Percentiles rank a stretch among this genome's conserved stretches.
phyloP scores from a whole-genome alignment of 1,284 basidiomycete species.

The Marasmius fiardii region DNA sequence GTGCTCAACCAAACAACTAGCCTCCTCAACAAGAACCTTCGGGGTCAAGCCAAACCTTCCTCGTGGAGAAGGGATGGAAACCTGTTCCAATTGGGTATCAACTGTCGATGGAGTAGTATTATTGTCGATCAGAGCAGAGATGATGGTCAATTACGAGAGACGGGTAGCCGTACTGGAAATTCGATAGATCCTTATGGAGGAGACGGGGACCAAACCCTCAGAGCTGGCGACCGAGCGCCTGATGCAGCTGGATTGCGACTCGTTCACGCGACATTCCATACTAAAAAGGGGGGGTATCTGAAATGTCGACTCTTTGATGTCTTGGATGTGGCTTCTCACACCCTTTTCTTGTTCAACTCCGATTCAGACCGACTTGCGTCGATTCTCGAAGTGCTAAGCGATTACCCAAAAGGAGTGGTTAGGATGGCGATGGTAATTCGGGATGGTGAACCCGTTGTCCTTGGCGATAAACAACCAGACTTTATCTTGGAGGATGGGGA shows the following conservation, averaged over 20 bases:
- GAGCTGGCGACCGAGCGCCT: conserved; percentile 46
- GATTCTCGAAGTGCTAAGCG: conserved; percentile 1
- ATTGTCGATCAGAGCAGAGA: conserved; percentile 13
- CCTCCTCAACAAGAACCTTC: conserved; percentile 11
- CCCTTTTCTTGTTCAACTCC: conserved; percentile 29
- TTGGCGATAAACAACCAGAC: conserved; percentile 20
- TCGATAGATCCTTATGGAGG: conserved; percentile 25
- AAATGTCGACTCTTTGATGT: conserved; percentile 26
- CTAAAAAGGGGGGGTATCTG: conserved; percentile 11
- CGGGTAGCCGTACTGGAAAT: not conserved
- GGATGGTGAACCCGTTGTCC: conserved; percentile 18
- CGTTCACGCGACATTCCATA: conserved; percentile 14
- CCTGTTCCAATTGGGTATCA: conserved; percentile 20
- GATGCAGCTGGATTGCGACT: conserved; percentile 32
- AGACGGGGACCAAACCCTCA: conserved; percentile 22
- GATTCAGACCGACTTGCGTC: conserved; percentile 17
- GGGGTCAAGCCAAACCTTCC: not conserved
- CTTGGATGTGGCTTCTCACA: conserved; percentile 29
- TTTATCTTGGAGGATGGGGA: conserved; percentile 32
- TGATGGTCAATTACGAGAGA: not conserved
- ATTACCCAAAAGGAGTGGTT: conserved; percentile 11
- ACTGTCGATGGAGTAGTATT: conserved; percentile 20
- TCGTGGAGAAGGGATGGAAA: conserved; percentile 11
- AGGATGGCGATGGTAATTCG: conserved; percentile 19
- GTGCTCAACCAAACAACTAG: conserved; percentile 24